phyloP scores from a whole-genome alignment of 306 rosid species.

The Citrullus amarus region DNA sequence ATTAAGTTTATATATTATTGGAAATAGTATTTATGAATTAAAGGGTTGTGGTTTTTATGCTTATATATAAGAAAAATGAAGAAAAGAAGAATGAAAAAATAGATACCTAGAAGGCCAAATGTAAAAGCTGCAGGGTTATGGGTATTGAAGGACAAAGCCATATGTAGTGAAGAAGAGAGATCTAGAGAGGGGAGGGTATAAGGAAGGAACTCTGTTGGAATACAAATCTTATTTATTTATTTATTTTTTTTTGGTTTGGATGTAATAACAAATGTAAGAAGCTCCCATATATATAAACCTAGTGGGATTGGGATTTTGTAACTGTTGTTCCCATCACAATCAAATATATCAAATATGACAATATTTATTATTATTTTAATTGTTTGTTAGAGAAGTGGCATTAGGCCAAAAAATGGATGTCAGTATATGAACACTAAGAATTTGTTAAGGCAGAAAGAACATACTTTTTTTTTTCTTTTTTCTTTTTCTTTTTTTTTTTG shows the following conservation, averaged over 20 bases:
- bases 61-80: too few species aligned
- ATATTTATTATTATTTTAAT: neutral
- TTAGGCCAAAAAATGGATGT: neutral
- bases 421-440: neutral
- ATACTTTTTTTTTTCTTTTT: too few species aligned
- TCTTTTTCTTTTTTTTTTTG: too few species aligned
- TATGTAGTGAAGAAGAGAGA: neutral
- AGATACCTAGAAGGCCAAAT: conserved; percentile 11
- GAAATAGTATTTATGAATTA: too few species aligned
- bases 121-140: conserved; percentile 1
- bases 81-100: neutral
- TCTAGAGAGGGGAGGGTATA: neutral
- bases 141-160: neutral
- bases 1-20: neutral
- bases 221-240: neutral
- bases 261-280: neutral
- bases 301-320: neutral
- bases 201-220: neutral
- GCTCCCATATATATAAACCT: neutral
- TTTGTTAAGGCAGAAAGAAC: neutral
- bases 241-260: neutral
- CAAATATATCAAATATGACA: neutral
- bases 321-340: neutral
- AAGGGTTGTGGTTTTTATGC: too few species aligned
- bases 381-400: neutral